Percentiles rank a stretch among this genome's conserved stretches.
phyloP scores from a whole-genome alignment of 2,329 filamentous ascomycete species.

The Aspergillus hiratsukae region DNA sequence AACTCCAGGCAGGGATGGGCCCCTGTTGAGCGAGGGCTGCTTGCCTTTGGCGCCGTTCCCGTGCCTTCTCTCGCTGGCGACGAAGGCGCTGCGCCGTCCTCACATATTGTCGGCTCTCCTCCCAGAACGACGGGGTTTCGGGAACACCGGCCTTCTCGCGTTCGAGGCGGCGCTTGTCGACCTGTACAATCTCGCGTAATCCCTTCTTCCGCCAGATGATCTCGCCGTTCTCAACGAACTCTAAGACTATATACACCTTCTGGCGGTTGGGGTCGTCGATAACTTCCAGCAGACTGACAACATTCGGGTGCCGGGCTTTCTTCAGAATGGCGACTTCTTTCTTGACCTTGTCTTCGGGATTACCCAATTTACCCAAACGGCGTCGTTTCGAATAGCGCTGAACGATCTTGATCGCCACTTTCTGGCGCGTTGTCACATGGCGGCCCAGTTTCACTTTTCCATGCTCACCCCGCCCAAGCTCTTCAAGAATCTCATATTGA shows the following conservation, averaged over 20 bases:
- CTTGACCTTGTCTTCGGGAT: slow-evolving; percentile 71
- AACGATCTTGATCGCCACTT: slow-evolving; percentile 98
- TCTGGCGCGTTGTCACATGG: slow-evolving; percentile 68
- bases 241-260: slow-evolving; percentile 97
- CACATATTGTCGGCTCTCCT: slow-evolving; percentile 42
- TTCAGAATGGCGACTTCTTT: slow-evolving; percentile 97
- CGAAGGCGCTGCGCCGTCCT: slow-evolving; percentile 33
- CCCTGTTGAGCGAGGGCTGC: slow-evolving; percentile 50
- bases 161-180: slow-evolving; percentile 77
- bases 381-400: slow-evolving; percentile 91
- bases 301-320: slow-evolving; percentile 95
- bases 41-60: slow-evolving; percentile 57
- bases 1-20: slow-evolving; percentile 71
- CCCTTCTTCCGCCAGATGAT: slow-evolving; percentile 92
- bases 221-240: slow-evolving; percentile 91
- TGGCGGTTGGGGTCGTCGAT: slow-evolving; percentile 95
- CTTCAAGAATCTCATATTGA: slow-evolving; percentile 93
- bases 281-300: slow-evolving; percentile 91
- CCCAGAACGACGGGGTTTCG: slow-evolving; percentile 55
- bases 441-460: slow-evolving; percentile 95
- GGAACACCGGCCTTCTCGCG: slow-evolving; percentile 69
- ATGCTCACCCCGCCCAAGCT: slow-evolving; percentile 92
- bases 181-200: slow-evolving; percentile 72
- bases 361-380: slow-evolving; percentile 72
- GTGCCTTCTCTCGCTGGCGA: slow-evolving; percentile 50